Percentiles rank a stretch among this genome's conserved stretches.
Conservation (phyloP, 345 rosid genomes). For the Linum tenue region DNA sequence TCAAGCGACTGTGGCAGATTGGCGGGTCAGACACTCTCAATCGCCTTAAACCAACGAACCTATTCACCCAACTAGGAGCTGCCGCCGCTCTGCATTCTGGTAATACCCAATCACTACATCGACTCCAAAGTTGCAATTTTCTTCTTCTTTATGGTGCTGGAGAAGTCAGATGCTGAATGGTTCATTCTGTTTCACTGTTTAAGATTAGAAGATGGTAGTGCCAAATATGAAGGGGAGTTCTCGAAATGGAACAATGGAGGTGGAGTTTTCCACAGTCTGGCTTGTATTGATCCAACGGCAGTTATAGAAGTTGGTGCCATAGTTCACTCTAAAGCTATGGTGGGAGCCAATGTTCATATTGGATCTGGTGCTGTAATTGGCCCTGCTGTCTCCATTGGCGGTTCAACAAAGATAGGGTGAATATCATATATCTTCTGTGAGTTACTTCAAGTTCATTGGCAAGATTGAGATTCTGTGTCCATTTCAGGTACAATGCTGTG, state of each 20-base stretch:
- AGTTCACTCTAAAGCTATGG: constrained; percentile 40
- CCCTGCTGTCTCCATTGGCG: constrained; percentile 47
- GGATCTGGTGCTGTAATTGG: constrained; percentile 71
- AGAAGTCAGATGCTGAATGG: neutral
- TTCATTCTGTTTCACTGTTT: neutral
- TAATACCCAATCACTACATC: neutral
- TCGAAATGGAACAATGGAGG: constrained; percentile 56
- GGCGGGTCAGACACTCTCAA: neutral
- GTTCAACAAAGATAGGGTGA: constrained; percentile 53
- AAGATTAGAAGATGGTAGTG: constrained; percentile 30
- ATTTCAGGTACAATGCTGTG: constrained; percentile 51
- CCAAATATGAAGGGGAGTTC: constrained; percentile 21
- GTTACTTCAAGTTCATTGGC: neutral
- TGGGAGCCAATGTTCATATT: constrained; percentile 48
- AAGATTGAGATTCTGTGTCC: neutral
- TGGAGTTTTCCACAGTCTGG: constrained; percentile 51
- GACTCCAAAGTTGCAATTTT: neutral
- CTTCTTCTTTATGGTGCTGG: neutral
- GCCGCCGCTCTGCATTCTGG: neutral
- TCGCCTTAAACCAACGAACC: neutral
- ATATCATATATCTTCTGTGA: neutral
- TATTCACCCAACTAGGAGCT: neutral
- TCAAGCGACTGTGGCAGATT: neutral
- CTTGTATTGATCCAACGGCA: constrained; percentile 46
- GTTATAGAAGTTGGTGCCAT: constrained; percentile 50